These are phyloP conservation scores for Claviceps humidiphila DNA, from an alignment of 2,329 filamentous ascomycete genomes.

Conservation along the genomic window DNA sequence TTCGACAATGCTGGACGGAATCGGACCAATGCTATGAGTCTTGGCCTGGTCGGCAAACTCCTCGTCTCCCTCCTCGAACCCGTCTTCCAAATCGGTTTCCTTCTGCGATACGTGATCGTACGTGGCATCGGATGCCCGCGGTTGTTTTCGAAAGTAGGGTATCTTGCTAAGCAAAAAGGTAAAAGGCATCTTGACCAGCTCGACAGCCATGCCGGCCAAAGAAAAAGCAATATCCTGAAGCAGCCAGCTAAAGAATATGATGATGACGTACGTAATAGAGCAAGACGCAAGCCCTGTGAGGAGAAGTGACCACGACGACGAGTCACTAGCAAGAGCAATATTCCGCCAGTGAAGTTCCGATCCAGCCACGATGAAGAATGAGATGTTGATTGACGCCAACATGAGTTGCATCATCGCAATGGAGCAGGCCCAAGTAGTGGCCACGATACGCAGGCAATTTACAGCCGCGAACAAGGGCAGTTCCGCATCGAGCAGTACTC, in stretches of 20 bases:
- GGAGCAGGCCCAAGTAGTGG: slow-evolving; percentile 9
- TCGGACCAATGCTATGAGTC: background rate
- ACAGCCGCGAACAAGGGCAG: slow-evolving; percentile 9
- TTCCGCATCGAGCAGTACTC: slow-evolving; percentile 16
- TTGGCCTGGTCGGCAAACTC: slow-evolving; percentile 2
- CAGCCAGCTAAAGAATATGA: slow-evolving; percentile 9
- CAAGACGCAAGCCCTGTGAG: slow-evolving; percentile 14
- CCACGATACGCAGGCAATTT: slow-evolving; percentile 9
- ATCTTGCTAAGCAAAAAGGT: slow-evolving; percentile 7
- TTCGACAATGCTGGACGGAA: background rate
- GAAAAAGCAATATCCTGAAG: slow-evolving; percentile 12
- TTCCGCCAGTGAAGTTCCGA: slow-evolving; percentile 18
- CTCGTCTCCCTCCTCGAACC: slow-evolving; percentile 5
- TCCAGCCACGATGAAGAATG: slow-evolving; percentile 19
- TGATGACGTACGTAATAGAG: slow-evolving; percentile 4
- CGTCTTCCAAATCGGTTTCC: slow-evolving; percentile 7
- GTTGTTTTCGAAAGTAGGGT: slow-evolving; percentile 2
- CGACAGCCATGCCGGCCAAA: slow-evolving; percentile 9
- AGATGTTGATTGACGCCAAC: slow-evolving; percentile 13
- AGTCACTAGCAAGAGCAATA: slow-evolving; percentile 13
- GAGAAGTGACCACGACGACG: slow-evolving; percentile 13
- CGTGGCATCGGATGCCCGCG: background rate
- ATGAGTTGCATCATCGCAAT: slow-evolving; percentile 12
- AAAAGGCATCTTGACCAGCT: slow-evolving; percentile 11
- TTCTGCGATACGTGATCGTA: slow-evolving; percentile 9